Base-by-base conservation (phyloP, 169 alveolate species). In the Nephromyces sp. region DNA sequence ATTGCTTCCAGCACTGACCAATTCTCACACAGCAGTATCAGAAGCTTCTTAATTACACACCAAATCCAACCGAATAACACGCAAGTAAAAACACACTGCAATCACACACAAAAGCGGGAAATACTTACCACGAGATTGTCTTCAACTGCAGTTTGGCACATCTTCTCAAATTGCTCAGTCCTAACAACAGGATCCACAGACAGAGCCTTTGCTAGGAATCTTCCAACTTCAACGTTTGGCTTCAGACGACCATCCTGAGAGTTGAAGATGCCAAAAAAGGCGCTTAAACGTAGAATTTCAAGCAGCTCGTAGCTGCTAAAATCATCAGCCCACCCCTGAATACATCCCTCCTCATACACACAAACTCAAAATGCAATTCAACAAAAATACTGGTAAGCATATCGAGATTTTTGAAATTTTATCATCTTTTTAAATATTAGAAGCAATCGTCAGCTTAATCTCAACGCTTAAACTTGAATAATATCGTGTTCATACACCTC, bases 91-190 rank as follows among this genome's bases (percentile, higher is more conserved):
- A n/a, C n/a, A n/a, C n/a, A n/a, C n/a, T n/a, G n/a, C n/a, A n/a
- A n/a, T n/a, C n/a, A n/a, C n/a, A n/a, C n/a, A n/a, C n/a, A n/a
- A n/a, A n/a, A 43, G 57, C 57, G n/a, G n/a, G 25, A 43, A 15
- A 43, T 84, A 1, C 32, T 57, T n/a, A 69, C 75, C 93, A 89
- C 87, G 66, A 89, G 79, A 79, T 85, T 86, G 66, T 89, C 94
- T 82, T 89, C 93, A 68, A 89, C 77, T 28, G 91, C 79, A 68
- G 80, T 81, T 70, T 88, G 92, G 65, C 91, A 87, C 57, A 87
- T 74, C 31, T 87, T 79, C 77, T 89, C 93, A 67, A 87, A 77
- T 72, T 75, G 78, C 65, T 86, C 86, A 71, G 82, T 57, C 21
- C 84, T 80, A 28, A 82, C 70, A 21, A 84, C 78, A 22, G 88